phyloP scores from a whole-genome alignment of 1,139 yeast species.

The Oligophagozyma castellii region DNA sequence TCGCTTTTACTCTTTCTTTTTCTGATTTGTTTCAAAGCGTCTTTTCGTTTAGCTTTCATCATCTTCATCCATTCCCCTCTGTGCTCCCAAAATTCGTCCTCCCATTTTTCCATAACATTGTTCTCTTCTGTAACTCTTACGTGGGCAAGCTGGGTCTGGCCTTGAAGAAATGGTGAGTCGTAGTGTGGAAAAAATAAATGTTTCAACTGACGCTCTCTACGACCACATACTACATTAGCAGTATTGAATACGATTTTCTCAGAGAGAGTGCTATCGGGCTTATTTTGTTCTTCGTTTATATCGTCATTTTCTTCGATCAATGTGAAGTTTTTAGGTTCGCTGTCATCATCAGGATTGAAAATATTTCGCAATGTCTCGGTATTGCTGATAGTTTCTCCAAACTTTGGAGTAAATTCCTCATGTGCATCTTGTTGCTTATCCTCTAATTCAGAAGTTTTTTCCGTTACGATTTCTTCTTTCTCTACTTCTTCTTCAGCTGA shows the following conservation, averaged over 20 bases:
- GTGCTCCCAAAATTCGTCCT: conserved; percentile 66
- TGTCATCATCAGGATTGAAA: conserved; percentile 38
- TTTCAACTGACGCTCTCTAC: conserved; percentile 14
- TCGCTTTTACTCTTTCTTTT: background rate
- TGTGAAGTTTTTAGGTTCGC: conserved; percentile 11
- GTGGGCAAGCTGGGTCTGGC: conserved; percentile 68
- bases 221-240: no score
- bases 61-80: conserved; percentile 73
- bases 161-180: conserved; percentile 72
- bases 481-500: conserved; percentile 5
- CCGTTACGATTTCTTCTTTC: conserved; percentile 4
- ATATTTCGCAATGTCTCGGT: conserved; percentile 52
- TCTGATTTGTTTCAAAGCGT: conserved; percentile 34
- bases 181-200: conserved; percentile 63
- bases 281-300: conserved; percentile 28
- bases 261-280: conserved; percentile 10
- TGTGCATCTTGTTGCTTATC: conserved; percentile 30
- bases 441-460: conserved; percentile 12
- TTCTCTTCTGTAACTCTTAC: conserved; percentile 29
- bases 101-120: conserved; percentile 44
- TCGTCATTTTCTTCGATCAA: conserved; percentile 8
- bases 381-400: conserved; percentile 26
- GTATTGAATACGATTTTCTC: conserved; percentile 8
- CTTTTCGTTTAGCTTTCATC: conserved; percentile 63
- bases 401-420: conserved; percentile 5